Percentiles rank a stretch among this genome's conserved stretches.
phyloP scores from a whole-genome alignment of 129 eudicot species.

The Daucus carota region DNA sequence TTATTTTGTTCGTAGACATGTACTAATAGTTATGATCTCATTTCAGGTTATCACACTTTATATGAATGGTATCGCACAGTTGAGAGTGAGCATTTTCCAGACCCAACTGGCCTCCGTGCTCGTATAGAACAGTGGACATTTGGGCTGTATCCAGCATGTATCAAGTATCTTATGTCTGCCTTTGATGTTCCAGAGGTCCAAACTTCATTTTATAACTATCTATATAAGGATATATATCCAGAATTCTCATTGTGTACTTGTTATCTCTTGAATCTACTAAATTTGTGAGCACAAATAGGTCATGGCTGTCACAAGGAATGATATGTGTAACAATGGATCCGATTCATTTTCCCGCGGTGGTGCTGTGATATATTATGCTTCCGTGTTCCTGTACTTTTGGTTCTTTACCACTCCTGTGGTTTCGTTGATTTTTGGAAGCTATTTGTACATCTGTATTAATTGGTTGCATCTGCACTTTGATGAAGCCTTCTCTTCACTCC shows the following conservation, averaged over 20 bases:
- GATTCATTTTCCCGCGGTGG: constrained; percentile 77
- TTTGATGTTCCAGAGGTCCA: constrained; percentile 97
- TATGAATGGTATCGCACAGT: constrained; percentile 88
- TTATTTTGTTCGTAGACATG: background rate
- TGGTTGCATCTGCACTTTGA: constrained; percentile 97
- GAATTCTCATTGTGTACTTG: background rate
- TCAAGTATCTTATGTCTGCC: constrained; percentile 93
- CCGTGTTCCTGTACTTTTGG: constrained; percentile 92
- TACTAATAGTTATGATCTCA: background rate
- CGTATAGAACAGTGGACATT: constrained; percentile 98
- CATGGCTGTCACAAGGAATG: constrained; percentile 92
- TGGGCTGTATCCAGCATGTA: constrained; percentile 98
- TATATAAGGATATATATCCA: background rate
- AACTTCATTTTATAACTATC: background rate
- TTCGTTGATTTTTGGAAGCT: constrained; percentile 92
- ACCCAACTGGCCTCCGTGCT: constrained; percentile 90
- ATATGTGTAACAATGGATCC: constrained; percentile 86
- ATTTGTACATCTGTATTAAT: constrained; percentile 86
- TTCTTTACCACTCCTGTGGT: constrained; percentile 95
- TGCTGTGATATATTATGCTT: constrained; percentile 80
- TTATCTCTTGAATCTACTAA: background rate
- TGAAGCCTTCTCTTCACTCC: constrained; percentile 94
- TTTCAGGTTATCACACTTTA: constrained; percentile 86
- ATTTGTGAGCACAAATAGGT: constrained; percentile 37
- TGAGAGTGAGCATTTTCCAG: constrained; percentile 98